Conservation (phyloP, 2,329 filamentous ascomycete species). For the Metarhizium robertsii region DNA sequence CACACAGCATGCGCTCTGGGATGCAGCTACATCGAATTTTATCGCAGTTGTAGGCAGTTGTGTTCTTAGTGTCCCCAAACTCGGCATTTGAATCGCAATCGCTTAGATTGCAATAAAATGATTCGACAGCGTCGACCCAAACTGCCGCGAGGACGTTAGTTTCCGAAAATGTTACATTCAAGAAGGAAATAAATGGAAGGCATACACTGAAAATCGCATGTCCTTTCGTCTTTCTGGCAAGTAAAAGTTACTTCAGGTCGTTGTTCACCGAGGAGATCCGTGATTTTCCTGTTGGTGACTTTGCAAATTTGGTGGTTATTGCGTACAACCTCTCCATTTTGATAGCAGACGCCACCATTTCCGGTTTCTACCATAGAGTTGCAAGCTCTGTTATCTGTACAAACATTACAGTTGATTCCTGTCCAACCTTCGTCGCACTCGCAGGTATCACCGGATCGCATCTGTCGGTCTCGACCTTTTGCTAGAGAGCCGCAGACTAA, state of each 20-base stretch:
- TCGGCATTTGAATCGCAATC: constrained; percentile 67
- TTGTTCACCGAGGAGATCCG: constrained; percentile 73
- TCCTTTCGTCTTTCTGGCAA: constrained; percentile 63
- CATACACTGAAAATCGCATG: constrained; percentile 93
- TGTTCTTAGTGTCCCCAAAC: constrained; percentile 62
- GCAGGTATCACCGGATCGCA: constrained; percentile 63
- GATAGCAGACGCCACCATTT: constrained; percentile 82
- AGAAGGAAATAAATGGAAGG: constrained; percentile 8
- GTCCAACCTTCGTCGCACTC: constrained; percentile 89
- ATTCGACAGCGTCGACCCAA: constrained; percentile 90
- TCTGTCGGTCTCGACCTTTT: constrained; percentile 68
- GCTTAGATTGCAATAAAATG: constrained; percentile 88
- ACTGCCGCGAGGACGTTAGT: constrained; percentile 38
- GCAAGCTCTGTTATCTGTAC: constrained; percentile 73
- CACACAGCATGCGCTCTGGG: constrained; percentile 85
- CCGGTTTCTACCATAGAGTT: constrained; percentile 77
- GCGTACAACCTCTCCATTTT: constrained; percentile 80
- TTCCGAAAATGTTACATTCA: background rate
- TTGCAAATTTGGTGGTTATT: constrained; percentile 97
- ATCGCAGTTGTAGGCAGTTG: constrained; percentile 76
- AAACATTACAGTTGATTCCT: constrained; percentile 98
- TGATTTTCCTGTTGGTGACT: constrained; percentile 91
- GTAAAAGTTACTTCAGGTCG: constrained; percentile 92
- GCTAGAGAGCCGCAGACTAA: constrained; percentile 77
- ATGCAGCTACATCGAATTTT: constrained; percentile 83